Evolutionary conservation across 225 moss, liverwort and hornwort species (phyloP), one percentile per base, ranked within the genome.

Genomic region (Physcomitrium patens): DNA sequence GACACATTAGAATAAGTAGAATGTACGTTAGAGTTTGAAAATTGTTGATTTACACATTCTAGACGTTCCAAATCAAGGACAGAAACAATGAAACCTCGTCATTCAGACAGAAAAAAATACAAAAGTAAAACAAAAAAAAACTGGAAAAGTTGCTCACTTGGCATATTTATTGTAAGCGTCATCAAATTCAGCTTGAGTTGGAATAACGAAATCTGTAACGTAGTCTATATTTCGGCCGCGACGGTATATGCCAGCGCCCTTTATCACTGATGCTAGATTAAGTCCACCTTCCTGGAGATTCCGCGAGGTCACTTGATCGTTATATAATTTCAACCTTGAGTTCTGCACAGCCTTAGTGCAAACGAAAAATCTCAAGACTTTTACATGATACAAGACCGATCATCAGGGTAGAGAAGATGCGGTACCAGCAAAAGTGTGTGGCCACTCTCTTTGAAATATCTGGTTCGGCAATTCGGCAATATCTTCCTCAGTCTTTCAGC

Each of bases 351-450:
- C 10, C 19, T 54, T 9, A 7, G 45, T 11, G 10, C n/a, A 53
- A 8, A 42, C 23, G 43, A 43, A 3, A 22, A 64, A 71, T 22
- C 45, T 23, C 61, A 24, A 67, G 7, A 67, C 3, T 5, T 19
- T 55, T 55, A 37, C 18, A 68, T 56, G 47, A 23, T 31, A 13
- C 9, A 24, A 28, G 46, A 57, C 18, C 22, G 22, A 16, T 47
- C 8, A 17, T 54, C 60, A 31, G 52, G 18, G 66, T 24, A 41
- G 45, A 8, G 31, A n/a, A 41, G 55, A 9, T 47, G 62, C 12
- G 69, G 69, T 57, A 95, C 97, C 91, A 99, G 68, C 23, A 99
- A 79, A 31, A 99, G 81, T 1, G 95, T 92, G 76, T 99, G 97
- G 14, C 97, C 97, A 27, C 87, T 99, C 45, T 91, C 76, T 77